phyloP scores from a whole-genome alignment of 2,329 filamentous ascomycete species.

The Teratosphaeria nubilosa region DNA sequence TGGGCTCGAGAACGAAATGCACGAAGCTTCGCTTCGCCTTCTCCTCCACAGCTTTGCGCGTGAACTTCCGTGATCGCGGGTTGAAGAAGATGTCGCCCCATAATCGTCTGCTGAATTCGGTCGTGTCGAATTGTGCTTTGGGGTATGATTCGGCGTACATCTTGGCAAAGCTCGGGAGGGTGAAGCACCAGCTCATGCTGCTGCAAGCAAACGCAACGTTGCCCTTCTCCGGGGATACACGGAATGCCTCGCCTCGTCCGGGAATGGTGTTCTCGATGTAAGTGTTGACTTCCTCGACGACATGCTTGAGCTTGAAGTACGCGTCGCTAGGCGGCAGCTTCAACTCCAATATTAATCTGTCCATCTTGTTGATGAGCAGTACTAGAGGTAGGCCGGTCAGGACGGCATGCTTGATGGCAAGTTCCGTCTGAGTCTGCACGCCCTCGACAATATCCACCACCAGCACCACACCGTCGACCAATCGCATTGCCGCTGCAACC shows the following conservation, averaged over 20 bases:
- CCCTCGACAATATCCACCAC: constrained; percentile 96
- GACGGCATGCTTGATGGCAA: constrained; percentile 92
- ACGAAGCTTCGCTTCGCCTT: constrained; percentile 78
- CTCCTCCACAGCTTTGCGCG: constrained; percentile 74
- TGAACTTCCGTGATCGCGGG: constrained; percentile 79
- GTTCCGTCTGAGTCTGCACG: constrained; percentile 96
- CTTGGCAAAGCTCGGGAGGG: constrained; percentile 82
- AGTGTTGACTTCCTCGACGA: constrained; percentile 97
- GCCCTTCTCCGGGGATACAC: constrained; percentile 89
- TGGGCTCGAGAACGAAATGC: constrained; percentile 87
- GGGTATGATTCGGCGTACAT: constrained; percentile 87
- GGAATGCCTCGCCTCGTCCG: constrained; percentile 64
- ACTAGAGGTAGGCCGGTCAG: constrained; percentile 82
- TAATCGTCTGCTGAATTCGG: constrained; percentile 73
- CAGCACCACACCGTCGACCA: constrained; percentile 85
- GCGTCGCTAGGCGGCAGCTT: constrained; percentile 90
- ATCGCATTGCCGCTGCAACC: constrained; percentile 73
- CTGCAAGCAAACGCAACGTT: constrained; percentile 96
- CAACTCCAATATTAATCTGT: constrained; percentile 84
- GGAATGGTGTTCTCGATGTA: constrained; percentile 82
- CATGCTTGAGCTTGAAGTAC: constrained; percentile 97
- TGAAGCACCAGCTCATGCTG: constrained; percentile 95
- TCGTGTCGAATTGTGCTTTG: constrained; percentile 49
- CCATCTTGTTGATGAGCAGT: constrained; percentile 93
- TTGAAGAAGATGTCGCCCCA: constrained; percentile 99